Evolutionary conservation across 257 asterid species (phyloP).

Genomic region (Cynanchum wilfordii): DNA sequence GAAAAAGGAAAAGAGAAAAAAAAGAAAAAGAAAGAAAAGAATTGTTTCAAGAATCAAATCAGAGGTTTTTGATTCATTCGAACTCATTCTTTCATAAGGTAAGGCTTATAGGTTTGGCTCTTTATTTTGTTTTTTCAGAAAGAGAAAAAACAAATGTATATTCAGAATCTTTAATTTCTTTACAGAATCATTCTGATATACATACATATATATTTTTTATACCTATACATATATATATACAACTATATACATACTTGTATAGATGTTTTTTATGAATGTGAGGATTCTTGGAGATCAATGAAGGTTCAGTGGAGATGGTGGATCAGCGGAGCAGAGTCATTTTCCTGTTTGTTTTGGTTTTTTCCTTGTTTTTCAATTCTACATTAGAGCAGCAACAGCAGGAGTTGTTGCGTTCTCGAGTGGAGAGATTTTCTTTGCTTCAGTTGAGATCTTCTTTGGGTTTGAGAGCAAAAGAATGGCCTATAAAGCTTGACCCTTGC

Average conservation of each 20-base stretch:
- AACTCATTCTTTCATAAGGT: constrained; percentile 29
- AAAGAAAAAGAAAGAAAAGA: not conserved
- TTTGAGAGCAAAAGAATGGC: constrained; percentile 84
- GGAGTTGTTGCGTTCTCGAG: constrained; percentile 35
- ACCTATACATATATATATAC: constrained; percentile 1
- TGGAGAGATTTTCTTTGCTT: constrained; percentile 63
- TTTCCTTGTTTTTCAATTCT: constrained; percentile 42
- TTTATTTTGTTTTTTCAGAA: constrained; percentile 9
- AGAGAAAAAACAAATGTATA: constrained; percentile 27
- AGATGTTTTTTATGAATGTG: constrained; percentile 22
- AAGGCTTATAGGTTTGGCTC: constrained; percentile 8
- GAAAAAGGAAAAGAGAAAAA: not conserved
- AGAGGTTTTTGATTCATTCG: constrained; percentile 32
- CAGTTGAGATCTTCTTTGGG: constrained; percentile 94
- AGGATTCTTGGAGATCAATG: constrained; percentile 51
- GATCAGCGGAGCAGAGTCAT: constrained; percentile 38
- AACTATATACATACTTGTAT: constrained; percentile 18
- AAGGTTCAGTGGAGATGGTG: constrained; percentile 65
- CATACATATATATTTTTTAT: no score
- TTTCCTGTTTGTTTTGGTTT: constrained; percentile 30
- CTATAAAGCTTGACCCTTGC: constrained; percentile 77
- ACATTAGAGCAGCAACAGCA: constrained; percentile 63
- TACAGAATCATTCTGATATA: not conserved
- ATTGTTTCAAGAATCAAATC: constrained; percentile 29
- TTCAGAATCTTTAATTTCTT: constrained; percentile 18